Conservation (phyloP, 768 basidiomycete genomes). For the Mycena leptocephala region DNA sequence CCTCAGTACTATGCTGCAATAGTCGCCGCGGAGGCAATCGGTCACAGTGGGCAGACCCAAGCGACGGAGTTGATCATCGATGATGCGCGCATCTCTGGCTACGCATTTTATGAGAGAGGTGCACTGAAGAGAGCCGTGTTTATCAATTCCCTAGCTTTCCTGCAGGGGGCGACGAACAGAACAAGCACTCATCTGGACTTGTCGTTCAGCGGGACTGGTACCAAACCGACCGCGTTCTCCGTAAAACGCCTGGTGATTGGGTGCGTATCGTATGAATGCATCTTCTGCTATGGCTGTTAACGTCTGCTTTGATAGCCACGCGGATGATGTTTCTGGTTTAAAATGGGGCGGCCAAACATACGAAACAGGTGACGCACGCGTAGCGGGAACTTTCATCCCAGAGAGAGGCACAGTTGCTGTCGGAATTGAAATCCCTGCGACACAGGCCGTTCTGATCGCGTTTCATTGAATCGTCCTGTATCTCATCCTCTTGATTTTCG, state of each 20-base stretch:
- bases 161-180: not conserved
- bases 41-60: not conserved
- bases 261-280: not conserved
- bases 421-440: conserved; percentile 64
- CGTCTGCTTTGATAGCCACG: not conserved
- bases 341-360: not conserved
- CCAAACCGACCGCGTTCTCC: not conserved
- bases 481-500: too few relatives aligned
- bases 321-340: not conserved
- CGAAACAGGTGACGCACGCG: conserved; percentile 49
- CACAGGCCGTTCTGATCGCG: conserved; percentile 62
- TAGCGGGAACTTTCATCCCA: conserved; percentile 52
- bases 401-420: conserved; percentile 47
- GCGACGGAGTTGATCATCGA: not conserved
- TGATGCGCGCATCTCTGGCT: not conserved
- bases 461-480: conserved; percentile 45
- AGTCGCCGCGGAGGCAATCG: not conserved
- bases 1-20: too few relatives aligned
- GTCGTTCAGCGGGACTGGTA: not conserved
- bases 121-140: not conserved
- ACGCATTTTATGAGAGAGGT: not conserved
- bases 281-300: not conserved
- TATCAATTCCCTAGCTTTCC: not conserved
- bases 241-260: not conserved
- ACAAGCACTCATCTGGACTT: not conserved